Conservation (phyloP, 2,329 filamentous ascomycete species). For the Aspergillus awamori region DNA sequence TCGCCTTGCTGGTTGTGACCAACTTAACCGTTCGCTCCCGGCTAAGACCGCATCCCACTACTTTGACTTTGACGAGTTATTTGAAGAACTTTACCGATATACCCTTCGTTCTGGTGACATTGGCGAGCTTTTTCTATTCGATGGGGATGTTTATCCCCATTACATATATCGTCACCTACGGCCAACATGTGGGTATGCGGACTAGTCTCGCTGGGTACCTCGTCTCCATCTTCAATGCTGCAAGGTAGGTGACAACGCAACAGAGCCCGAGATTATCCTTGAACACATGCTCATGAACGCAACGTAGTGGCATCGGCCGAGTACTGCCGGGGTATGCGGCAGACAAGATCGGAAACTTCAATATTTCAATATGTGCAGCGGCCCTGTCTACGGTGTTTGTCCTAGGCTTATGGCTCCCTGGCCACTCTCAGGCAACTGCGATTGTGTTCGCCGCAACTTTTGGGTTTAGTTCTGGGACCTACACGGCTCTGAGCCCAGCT, state of each 20-base stretch:
- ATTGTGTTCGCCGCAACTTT: conserved; percentile 3
- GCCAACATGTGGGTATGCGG: background rate
- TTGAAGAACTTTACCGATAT: too few species aligned
- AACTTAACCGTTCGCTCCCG: conserved; percentile 52
- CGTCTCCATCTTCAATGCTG: conserved; percentile 2
- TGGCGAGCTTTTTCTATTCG: conserved; percentile 18
- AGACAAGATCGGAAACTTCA: conserved; percentile 6
- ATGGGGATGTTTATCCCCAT: conserved; percentile 20
- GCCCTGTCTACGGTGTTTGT: background rate
- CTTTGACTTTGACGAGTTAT: too few species aligned
- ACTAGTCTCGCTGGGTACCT: background rate
- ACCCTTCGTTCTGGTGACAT: conserved; percentile 8
- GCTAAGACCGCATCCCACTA: background rate
- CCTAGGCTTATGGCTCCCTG: conserved; percentile 8
- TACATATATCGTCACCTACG: conserved; percentile 9
- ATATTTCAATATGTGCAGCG: background rate
- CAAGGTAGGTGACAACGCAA: background rate
- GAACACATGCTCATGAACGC: too few species aligned
- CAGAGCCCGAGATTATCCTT: too few species aligned
- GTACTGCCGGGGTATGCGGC: background rate
- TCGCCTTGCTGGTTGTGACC: conserved; percentile 57
- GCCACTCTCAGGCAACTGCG: background rate
- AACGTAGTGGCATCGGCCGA: background rate
- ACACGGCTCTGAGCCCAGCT: conserved; percentile 13
- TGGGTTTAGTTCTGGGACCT: conserved; percentile 5